Base-by-base conservation (phyloP, 1,139 yeast genomes). In the Hansenula sp. region DNA sequence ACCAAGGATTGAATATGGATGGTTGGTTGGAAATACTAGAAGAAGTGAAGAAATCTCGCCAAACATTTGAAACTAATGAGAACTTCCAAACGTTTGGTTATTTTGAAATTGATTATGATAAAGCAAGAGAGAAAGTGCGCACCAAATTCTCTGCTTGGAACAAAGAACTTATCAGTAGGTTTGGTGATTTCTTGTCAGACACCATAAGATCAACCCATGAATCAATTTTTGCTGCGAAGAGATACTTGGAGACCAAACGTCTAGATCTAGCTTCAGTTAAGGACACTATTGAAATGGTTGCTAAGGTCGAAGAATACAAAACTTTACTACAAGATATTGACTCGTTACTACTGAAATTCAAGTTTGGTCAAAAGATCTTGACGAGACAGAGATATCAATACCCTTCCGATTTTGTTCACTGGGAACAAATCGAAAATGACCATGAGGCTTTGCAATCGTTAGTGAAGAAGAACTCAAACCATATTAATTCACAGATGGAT, bases 401-500 rank as follows among this genome's bases (percentile, higher is more conserved):
- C 41, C 76, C 82, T 0, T 37, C 58, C 0, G 71, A 71, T 22
- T 84, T 92, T 87, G 48, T 81, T 1, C 76, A 66, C 54, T 66
- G 68, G 33, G 94, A 84, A 36, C 94, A 85, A 50, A 50, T 87
- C 2, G 81, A 77, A 22, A 69, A 66, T 42, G 77, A 75, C 40
- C 57, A 73, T 44, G 57, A 67, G 1, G 66, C 76, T 6, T 57
- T 85, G 10, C 48, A 55, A 1, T 70, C 75, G 18, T 59, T 81
- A 3, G 47, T 78, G 24, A 53, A 52, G 0, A 60, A 61, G 28
- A 75, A 75, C 47, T 52, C 59, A 5, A 47, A 49, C 2, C 52
- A 66, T 7, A 62, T 85, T n/a, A 61, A 67, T 7, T 65, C 66
- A 1, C 74, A 79, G 43, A 49, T 54, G 17, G 77, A 69, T 14